These are phyloP conservation scores for Quercus wislizeni DNA, from an alignment of 306 rosid genomes.

Conservation along the genomic window DNA sequence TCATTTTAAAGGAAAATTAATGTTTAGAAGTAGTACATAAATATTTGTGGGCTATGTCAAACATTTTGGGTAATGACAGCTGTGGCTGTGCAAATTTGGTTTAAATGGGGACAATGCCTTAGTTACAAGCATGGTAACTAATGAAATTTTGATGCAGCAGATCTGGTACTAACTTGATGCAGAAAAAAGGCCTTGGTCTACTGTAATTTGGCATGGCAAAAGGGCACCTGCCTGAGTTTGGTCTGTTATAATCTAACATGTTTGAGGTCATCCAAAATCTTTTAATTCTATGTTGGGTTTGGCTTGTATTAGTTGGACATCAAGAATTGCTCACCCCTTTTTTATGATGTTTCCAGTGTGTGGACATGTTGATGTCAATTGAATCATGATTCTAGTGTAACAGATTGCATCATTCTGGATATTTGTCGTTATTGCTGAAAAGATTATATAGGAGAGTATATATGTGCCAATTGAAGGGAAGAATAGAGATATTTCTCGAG, in stretches of 20 bases:
- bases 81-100: background rate
- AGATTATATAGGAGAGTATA: background rate
- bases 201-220: background rate
- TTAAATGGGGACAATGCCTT: background rate
- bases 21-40: background rate
- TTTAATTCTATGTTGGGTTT: background rate
- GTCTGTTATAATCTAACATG: background rate
- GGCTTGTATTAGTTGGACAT: background rate
- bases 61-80: background rate
- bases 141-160: background rate
- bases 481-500: background rate
- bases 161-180: constrained; percentile 1
- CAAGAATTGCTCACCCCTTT: background rate
- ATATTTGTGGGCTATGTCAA: background rate
- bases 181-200: background rate
- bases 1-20: background rate
- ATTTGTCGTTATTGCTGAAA: background rate
- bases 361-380: background rate
- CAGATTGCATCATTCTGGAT: background rate
- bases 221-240: background rate
- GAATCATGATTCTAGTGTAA: background rate
- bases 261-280: background rate
- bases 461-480: background rate
- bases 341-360: background rate
- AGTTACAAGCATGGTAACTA: background rate